A percentile compares a stretch with the other conserved stretches of the same genome.
Evolutionary conservation across 768 basidiomycete genomes (phyloP).

Genomic region (Kwoniella bestiolae): DNA sequence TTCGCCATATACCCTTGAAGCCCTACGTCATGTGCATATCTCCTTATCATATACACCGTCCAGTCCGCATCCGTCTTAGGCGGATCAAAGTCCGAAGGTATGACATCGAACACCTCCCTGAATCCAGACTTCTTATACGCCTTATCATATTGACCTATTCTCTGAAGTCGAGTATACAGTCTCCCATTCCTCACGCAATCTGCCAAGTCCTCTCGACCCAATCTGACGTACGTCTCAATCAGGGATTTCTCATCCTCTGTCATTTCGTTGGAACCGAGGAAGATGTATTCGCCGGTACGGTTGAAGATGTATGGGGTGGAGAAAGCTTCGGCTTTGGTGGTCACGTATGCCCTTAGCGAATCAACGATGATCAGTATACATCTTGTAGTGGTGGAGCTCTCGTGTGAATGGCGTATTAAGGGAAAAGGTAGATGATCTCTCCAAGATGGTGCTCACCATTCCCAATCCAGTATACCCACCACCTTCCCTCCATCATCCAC

Average conservation of each 20-base stretch:
- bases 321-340: conserved; percentile 28
- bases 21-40: not conserved
- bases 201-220: conserved; percentile 17
- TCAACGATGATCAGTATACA: too few species aligned
- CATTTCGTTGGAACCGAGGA: conserved; percentile 4
- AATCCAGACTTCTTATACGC: conserved; percentile 6
- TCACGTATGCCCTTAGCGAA: conserved; percentile 19
- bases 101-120: not conserved
- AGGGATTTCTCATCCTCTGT: conserved; percentile 12
- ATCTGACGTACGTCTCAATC: conserved; percentile 6
- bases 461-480: conserved; percentile 54
- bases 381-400: too few species aligned
- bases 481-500: conserved; percentile 40
- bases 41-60: conserved; percentile 8
- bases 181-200: conserved; percentile 27
- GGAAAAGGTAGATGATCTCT: too few species aligned
- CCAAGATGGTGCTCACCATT: conserved; percentile 27
- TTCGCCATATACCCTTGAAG: not conserved
- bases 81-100: not conserved
- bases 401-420: too few species aligned
- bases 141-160: conserved; percentile 11
- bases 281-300: not conserved
- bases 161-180: conserved; percentile 11
- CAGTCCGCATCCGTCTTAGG: not conserved
- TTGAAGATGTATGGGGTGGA: not conserved